Conservation (phyloP, 176 grass and related monocot species). For the Thalia dealbata region DNA sequence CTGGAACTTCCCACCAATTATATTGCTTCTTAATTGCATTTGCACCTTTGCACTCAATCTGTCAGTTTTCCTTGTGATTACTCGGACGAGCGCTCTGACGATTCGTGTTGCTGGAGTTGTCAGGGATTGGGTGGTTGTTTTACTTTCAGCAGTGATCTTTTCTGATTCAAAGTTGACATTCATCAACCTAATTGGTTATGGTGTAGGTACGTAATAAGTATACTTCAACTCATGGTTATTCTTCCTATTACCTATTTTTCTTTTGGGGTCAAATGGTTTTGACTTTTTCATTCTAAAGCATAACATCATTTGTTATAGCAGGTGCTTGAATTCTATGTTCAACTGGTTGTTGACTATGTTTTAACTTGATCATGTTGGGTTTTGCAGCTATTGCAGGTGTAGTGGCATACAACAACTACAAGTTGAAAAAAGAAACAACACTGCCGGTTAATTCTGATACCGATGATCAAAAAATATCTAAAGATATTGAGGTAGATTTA, state of each 20-base stretch:
- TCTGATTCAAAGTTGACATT: conserved; percentile 85
- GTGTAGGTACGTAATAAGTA: conserved; percentile 52
- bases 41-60: conserved; percentile 93
- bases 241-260: neutral
- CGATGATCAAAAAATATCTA: conserved; percentile 29
- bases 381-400: conserved; percentile 90
- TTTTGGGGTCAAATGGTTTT: neutral
- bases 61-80: conserved; percentile 97
- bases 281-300: neutral
- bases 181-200: conserved; percentile 94
- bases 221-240: neutral
- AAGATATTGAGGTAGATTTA: conserved; percentile 34
- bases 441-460: conserved; percentile 23
- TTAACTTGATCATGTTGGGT: conserved; percentile 5
- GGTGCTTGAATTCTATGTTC: neutral
- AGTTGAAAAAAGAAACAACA: conserved; percentile 45
- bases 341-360: neutral
- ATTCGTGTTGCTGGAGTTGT: conserved; percentile 93
- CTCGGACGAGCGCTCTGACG: conserved; percentile 89
- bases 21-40: conserved; percentile 80
- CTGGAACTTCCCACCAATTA: conserved; percentile 83
- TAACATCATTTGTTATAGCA: neutral
- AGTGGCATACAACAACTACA: conserved; percentile 87
- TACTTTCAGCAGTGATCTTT: conserved; percentile 87
- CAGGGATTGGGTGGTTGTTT: conserved; percentile 87